phyloP scores from a whole-genome alignment of 176 grass and related monocot genomes.

The Tuctoria greenei region DNA sequence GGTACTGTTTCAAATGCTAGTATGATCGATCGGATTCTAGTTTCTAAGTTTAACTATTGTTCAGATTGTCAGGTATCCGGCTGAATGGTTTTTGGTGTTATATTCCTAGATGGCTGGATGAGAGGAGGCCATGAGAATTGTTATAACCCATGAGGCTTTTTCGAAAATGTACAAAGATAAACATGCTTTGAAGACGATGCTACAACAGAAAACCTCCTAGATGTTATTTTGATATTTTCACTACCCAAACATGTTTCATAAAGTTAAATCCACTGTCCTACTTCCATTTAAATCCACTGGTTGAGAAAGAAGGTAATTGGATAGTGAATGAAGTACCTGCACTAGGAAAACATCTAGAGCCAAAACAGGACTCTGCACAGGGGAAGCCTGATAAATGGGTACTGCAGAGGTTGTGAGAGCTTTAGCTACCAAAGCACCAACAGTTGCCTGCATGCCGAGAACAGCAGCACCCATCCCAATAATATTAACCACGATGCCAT shows the following conservation, averaged over 20 bases:
- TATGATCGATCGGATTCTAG: background rate
- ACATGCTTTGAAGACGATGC: background rate
- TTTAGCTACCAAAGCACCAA: conserved; percentile 91
- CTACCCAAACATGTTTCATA: background rate
- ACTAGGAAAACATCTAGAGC: conserved; percentile 94
- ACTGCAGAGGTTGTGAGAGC: conserved; percentile 80
- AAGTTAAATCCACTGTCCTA: background rate
- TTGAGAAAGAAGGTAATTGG: background rate
- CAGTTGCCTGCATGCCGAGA: conserved; percentile 97
- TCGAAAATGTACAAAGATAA: background rate
- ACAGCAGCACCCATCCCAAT: conserved; percentile 85
- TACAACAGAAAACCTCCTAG: background rate
- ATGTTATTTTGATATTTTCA: background rate
- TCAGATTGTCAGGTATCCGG: background rate
- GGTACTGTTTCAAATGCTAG: background rate
- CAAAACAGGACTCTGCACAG: conserved; percentile 82
- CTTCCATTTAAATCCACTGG: too few species aligned
- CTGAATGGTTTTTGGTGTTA: background rate
- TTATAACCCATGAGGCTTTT: background rate
- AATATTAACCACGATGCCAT: conserved; percentile 80
- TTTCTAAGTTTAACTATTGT: background rate
- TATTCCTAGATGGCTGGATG: background rate
- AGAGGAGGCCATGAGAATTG: background rate
- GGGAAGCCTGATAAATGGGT: conserved; percentile 62
- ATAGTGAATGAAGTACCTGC: conserved; percentile 59